phyloP scores from a whole-genome alignment of 1,284 basidiomycete genomes.

The Cryptococcus jaspeensis region DNA sequence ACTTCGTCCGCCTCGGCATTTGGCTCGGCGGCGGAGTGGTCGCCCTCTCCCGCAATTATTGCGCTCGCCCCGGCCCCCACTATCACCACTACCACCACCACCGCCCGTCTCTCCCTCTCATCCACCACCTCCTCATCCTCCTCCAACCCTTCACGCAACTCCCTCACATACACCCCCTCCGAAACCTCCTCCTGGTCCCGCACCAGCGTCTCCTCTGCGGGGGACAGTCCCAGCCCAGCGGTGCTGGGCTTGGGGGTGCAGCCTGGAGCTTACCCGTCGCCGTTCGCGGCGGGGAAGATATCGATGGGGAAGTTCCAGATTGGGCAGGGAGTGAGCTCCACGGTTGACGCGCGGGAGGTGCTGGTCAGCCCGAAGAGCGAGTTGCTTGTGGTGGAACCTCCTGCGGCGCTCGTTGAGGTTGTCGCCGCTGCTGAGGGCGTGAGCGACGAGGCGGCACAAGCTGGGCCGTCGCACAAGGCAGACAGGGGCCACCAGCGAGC shows the following conservation, averaged over 20 bases:
- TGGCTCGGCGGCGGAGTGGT: not conserved
- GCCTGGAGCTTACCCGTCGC: not conserved
- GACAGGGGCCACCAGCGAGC: conserved; percentile 5
- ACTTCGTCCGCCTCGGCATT: not conserved
- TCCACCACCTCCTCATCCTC: conserved; percentile 3
- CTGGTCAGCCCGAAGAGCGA: too few relatives aligned
- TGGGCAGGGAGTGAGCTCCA: too few relatives aligned
- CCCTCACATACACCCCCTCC: conserved; percentile 2
- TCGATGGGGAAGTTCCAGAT: not conserved
- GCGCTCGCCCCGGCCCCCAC: not conserved
- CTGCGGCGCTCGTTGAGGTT: too few relatives aligned
- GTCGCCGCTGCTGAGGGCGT: too few relatives aligned
- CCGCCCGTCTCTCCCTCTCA: not conserved
- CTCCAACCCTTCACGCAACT: not conserved
- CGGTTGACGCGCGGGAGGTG: too few relatives aligned
- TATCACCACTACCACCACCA: not conserved
- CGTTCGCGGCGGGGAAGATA: conserved; percentile 12
- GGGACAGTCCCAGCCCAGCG: too few relatives aligned
- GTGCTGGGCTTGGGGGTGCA: not conserved
- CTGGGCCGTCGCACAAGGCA: too few relatives aligned
- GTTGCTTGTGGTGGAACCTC: too few relatives aligned
- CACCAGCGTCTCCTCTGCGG: not conserved
- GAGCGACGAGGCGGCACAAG: too few relatives aligned
- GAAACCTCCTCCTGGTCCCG: not conserved
- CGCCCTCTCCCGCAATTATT: not conserved